Evolutionary conservation across 805 yeast species (phyloP), one percentile per base, ranked within the genome.

Genomic region (Starmerella gropengiesseri): DNA sequence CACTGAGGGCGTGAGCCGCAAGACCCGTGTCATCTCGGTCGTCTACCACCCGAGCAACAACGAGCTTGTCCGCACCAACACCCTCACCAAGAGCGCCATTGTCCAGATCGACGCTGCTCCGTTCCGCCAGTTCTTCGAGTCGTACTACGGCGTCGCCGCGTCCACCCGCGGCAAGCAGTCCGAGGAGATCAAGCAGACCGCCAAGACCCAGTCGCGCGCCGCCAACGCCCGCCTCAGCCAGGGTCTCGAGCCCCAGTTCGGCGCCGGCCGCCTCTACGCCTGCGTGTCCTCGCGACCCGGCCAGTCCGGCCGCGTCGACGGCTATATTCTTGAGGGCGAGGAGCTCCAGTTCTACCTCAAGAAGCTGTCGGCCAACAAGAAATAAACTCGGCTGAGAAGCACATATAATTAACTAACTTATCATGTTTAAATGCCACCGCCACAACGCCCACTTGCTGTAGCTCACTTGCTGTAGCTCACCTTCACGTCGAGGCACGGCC

Each of bases 261-360:
- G 81, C 71, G 86, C 97, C 62, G 98, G 98, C 78, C 87, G 89
- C 75, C 81, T 91, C 65, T 91, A 91, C 78, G 98, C 98, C 71
- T 77, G 76, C 70, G 85, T 91, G 69, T 86, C 98, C 59, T 91
- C 98, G 48, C 86, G 98, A 80, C 98, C 98, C 71, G 98, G 98
- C 73, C 98, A 91, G 80, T 82, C 94, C 60, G 98, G 98, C 74
- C 93, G 98, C 78, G 81, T 86, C 75, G 98, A 91, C 71, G 98
- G 98, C 75, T 91, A 91, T 93, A 81, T 91, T 75, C 83, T 91
- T 71, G 98, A 91, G 79, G 98, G 98, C 75, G 98, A 91, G 71
- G 98, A 91, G 77, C 85, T 91, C 73, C 97, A 97, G 71, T 91
- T 91, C 94, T 91, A 91, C 95, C 81, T 91, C 72, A 86, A 95